A percentile compares a stretch with the other conserved stretches of the same genome.
Conservation (phyloP, 2,329 filamentous ascomycete species). For the Waltergamsia citrina region DNA sequence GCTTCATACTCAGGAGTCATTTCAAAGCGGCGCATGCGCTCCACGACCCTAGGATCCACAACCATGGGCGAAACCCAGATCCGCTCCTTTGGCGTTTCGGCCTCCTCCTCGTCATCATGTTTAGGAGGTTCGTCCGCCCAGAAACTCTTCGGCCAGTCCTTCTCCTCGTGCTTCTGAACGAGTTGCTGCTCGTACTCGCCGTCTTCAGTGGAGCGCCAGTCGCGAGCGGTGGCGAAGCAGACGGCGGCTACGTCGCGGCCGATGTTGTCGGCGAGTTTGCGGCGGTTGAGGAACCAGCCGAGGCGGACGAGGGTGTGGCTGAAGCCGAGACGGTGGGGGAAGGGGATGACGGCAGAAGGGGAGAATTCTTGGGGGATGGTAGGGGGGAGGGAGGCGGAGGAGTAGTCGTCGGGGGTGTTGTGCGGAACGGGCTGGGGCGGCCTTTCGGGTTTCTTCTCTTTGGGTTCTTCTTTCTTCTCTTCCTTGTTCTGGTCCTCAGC, state of each 20-base stretch:
- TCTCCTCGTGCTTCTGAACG: constrained; percentile 62
- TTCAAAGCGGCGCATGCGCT: constrained; percentile 73
- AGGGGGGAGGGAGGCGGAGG: constrained; percentile 51
- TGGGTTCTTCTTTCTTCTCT: constrained; percentile 29
- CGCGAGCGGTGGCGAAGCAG: constrained; percentile 55
- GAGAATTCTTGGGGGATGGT: constrained; percentile 62
- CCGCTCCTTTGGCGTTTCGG: constrained; percentile 48
- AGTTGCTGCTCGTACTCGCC: constrained; percentile 33
- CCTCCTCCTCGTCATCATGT: constrained; percentile 24
- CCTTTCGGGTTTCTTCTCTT: constrained; percentile 45
- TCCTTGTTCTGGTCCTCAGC: constrained; percentile 28
- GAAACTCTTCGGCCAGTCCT: constrained; percentile 75
- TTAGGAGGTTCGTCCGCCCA: constrained; percentile 45
- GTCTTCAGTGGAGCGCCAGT: constrained; percentile 33
- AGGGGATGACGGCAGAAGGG: constrained; percentile 61
- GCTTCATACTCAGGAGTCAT: constrained; percentile 61
- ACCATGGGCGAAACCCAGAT: constrained; percentile 70
- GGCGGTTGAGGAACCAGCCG: constrained; percentile 78
- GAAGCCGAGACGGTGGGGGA: constrained; percentile 90
- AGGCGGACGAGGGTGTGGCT: constrained; percentile 79
- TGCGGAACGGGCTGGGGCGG: constrained; percentile 61
- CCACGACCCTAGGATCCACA: constrained; percentile 64
- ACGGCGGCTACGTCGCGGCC: constrained; percentile 81
- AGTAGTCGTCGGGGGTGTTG: constrained; percentile 65
- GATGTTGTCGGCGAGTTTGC: constrained; percentile 76